Conservation (phyloP, 768 basidiomycete genomes). For the Agrocybe pediades region DNA sequence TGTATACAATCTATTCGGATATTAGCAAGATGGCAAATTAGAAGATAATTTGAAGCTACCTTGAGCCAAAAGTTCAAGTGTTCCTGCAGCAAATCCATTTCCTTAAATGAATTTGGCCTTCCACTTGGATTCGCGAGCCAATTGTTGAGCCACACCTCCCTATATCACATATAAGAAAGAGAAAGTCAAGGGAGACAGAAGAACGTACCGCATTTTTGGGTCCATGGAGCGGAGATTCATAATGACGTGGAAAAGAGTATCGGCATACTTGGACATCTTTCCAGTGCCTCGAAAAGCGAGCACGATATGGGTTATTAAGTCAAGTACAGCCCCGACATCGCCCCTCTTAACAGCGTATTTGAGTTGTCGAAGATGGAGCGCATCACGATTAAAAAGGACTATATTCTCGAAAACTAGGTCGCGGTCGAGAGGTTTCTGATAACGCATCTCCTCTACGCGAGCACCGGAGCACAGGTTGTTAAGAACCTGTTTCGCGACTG, state of each 20-base stretch:
- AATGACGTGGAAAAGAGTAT: conserved; percentile 13
- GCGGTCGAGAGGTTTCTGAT: background rate
- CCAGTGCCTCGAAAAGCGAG: conserved; percentile 17
- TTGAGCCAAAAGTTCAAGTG: conserved; percentile 26
- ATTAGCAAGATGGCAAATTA: background rate
- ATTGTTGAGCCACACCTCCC: conserved; percentile 16
- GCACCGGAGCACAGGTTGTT: conserved; percentile 12
- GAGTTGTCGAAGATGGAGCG: conserved; percentile 11
- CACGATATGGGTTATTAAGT: conserved; percentile 14
- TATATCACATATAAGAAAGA: background rate
- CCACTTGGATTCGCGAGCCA: conserved; percentile 25
- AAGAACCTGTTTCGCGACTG: conserved; percentile 7
- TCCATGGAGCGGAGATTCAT: conserved; percentile 14
- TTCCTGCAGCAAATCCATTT: conserved; percentile 25
- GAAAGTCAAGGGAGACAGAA: background rate
- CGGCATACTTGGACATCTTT: conserved; percentile 20
- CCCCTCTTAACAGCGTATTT: conserved; percentile 16
- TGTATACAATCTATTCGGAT: conserved; percentile 13
- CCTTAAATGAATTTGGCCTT: conserved; percentile 17
- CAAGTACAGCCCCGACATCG: conserved; percentile 15
- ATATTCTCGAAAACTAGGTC: conserved; percentile 18
- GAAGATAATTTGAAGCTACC: conserved; percentile 6
- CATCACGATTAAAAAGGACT: conserved; percentile 15
- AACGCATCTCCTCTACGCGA: conserved; percentile 6
- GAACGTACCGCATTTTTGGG: conserved; percentile 9